Conservation (phyloP, 73 alveolate species). For the Durusdinium trenchii region DNA sequence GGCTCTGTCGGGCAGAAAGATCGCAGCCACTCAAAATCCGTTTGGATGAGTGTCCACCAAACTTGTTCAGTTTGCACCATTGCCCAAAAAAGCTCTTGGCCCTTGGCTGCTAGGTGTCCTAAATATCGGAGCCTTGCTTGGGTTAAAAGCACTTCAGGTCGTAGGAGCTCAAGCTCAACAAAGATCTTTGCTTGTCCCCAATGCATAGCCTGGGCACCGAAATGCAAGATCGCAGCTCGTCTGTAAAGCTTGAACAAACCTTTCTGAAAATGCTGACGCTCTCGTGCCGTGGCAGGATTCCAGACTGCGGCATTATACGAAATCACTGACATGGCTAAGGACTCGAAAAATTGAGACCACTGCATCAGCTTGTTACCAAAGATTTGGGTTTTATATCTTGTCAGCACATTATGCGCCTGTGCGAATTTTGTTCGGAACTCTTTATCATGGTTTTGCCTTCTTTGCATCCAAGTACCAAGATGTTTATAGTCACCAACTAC, state of each 20-base stretch:
- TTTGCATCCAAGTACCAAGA: background rate
- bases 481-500: background rate
- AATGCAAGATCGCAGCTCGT: background rate
- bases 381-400: background rate
- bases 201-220: background rate
- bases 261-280: background rate
- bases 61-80: background rate
- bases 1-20: too few species aligned
- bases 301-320: background rate
- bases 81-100: background rate
- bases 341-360: background rate
- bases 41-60: background rate
- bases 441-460: background rate
- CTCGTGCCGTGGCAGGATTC: background rate
- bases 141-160: background rate
- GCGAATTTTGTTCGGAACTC: background rate
- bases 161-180: background rate
- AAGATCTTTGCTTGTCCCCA: background rate
- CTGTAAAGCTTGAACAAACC: background rate
- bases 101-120: background rate
- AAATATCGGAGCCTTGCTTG: background rate
- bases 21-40: background rate
- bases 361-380: background rate
- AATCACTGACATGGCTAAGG: background rate
- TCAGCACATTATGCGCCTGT: background rate